Conservation (phyloP, 2,329 filamentous ascomycete genomes). For the Nemania diffusa region DNA sequence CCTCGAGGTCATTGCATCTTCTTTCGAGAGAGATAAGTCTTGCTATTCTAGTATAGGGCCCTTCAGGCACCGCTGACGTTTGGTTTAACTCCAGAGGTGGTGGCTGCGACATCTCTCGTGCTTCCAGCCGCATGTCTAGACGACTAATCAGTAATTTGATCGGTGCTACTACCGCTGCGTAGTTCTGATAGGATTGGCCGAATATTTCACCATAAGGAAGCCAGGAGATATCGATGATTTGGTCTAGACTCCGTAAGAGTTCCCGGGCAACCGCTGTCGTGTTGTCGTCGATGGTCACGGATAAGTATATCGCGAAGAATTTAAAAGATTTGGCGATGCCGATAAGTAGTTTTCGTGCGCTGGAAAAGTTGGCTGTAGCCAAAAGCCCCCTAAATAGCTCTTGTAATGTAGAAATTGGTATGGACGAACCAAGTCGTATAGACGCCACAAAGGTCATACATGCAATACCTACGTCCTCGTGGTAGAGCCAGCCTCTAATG, state of each 20-base stretch:
- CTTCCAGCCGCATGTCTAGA: slow-evolving; percentile 36
- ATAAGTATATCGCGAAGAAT: slow-evolving; percentile 38
- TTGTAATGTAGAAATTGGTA: slow-evolving; percentile 43
- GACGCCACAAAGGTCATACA: slow-evolving; percentile 46
- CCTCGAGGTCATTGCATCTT: slow-evolving; percentile 38
- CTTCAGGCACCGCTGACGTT: slow-evolving; percentile 20
- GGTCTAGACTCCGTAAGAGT: slow-evolving; percentile 40
- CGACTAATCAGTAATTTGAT: slow-evolving; percentile 31
- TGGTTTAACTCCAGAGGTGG: slow-evolving; percentile 13
- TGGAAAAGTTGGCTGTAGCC: slow-evolving; percentile 36
- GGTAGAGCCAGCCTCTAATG: slow-evolving; percentile 60
- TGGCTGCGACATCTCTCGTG: slow-evolving; percentile 27
- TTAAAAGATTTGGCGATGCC: slow-evolving; percentile 41
- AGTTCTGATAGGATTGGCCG: slow-evolving; percentile 17
- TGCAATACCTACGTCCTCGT: slow-evolving; percentile 49
- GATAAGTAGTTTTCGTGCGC: slow-evolving; percentile 41
- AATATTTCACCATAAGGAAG: slow-evolving; percentile 36
- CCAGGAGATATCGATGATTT: slow-evolving; percentile 43
- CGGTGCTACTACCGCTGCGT: slow-evolving; percentile 9
- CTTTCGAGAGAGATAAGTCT: slow-evolving; percentile 39
- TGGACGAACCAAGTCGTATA: slow-evolving; percentile 38
- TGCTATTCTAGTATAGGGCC: slow-evolving; percentile 32
- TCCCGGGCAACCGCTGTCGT: slow-evolving; percentile 32
- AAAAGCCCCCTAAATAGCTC: slow-evolving; percentile 44
- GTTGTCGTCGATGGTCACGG: slow-evolving; percentile 34